Conservation (phyloP, 176 grass and related monocot species). For the Paspalum vaginatum region DNA sequence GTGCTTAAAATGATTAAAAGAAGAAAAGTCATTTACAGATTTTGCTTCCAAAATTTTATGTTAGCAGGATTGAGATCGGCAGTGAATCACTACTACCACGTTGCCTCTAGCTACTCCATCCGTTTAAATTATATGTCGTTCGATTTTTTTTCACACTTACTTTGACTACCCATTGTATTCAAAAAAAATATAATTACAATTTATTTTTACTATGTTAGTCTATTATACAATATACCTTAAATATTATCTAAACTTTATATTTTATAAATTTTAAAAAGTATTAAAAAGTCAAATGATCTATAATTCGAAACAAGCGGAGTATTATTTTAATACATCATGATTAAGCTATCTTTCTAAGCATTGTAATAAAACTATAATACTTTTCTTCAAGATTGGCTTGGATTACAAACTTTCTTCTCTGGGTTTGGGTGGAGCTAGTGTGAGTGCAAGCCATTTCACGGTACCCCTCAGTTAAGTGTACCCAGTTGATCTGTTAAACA, state of each 20-base stretch:
- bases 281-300: no score
- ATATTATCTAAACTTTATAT: no score
- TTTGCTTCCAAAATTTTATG: background rate
- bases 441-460: constrained; percentile 15
- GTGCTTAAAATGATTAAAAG: background rate
- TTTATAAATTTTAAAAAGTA: no score
- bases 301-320: no score
- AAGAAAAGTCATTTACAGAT: background rate
- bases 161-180: no score
- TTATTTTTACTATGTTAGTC: no score
- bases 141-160: no score
- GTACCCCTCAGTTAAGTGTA: background rate
- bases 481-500: background rate
- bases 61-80: background rate
- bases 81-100: background rate
- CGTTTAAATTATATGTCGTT: no score
- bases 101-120: background rate
- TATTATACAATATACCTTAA: no score
- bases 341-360: background rate
- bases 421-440: background rate
- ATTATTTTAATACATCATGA: background rate
- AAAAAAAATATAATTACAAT: no score
- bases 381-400: background rate
- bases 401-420: background rate
- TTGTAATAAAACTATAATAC: background rate